Conservation (phyloP, 371 early-diverging fungal genomes). For the Paraphysoderma sedebokerense region DNA sequence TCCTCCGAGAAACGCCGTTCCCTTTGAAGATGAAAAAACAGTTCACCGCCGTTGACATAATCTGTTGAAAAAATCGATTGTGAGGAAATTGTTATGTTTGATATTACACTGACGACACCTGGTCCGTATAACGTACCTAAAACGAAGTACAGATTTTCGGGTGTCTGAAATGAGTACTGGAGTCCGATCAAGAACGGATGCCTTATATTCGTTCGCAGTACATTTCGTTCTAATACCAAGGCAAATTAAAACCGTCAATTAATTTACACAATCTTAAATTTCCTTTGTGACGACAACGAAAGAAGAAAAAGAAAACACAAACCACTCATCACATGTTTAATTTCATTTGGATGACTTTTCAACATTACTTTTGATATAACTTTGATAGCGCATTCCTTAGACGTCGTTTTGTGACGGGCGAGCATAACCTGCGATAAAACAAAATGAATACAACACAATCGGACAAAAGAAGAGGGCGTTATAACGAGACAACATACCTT, state of each 20-base stretch:
- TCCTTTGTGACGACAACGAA: too few relatives aligned
- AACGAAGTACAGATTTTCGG: conserved; percentile 44
- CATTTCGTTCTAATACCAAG: conserved; percentile 66
- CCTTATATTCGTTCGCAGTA: conserved; percentile 39
- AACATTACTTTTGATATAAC: not conserved
- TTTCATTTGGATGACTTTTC: conserved; percentile 1
- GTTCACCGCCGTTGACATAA: conserved; percentile 64
- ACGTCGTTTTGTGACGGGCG: not conserved
- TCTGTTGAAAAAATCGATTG: too few relatives aligned
- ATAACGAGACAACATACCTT: not conserved
- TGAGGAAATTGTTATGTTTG: too few relatives aligned
- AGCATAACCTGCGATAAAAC: too few relatives aligned
- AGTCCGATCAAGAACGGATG: conserved; percentile 51
- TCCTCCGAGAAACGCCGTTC: conserved; percentile 37
- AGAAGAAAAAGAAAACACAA: too few relatives aligned
- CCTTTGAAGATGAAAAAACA: conserved; percentile 42
- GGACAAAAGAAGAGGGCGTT: not conserved
- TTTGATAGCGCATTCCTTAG: not conserved
- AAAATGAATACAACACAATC: too few relatives aligned
- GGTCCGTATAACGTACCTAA: too few relatives aligned
- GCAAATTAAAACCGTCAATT: too few relatives aligned
- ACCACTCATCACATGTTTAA: conserved; percentile 1
- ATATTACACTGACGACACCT: too few relatives aligned
- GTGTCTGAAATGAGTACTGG: conserved; percentile 48
- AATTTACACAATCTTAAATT: too few relatives aligned